Percentiles rank a stretch among this genome's conserved stretches.
Evolutionary conservation across 2,329 filamentous ascomycete species (phyloP).

Genomic region (Colletotrichum lupini): DNA sequence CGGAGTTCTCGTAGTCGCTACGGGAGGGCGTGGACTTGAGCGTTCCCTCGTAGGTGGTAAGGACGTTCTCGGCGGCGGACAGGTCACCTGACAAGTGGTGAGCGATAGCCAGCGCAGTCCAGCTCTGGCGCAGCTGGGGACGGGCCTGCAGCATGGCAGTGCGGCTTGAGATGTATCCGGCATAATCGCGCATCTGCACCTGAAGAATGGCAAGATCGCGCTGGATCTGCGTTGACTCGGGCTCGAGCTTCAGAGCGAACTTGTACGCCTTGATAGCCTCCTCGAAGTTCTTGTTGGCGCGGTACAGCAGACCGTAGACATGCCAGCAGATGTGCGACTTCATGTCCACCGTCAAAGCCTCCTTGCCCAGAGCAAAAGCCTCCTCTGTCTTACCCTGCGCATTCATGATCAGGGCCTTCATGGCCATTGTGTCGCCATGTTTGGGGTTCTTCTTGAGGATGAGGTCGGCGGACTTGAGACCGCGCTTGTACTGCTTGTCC

Average conservation of each 20-base stretch:
- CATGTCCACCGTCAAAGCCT: constrained; percentile 95
- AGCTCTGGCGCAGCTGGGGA: constrained; percentile 87
- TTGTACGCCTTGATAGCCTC: constrained; percentile 99
- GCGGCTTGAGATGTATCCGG: constrained; percentile 91
- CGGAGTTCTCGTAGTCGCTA: constrained; percentile 89
- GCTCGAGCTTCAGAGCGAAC: constrained; percentile 91
- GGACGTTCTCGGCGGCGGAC: constrained; percentile 86
- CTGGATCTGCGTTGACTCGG: constrained; percentile 94
- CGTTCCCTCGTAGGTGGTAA: constrained; percentile 93
- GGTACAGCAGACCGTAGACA: constrained; percentile 94
- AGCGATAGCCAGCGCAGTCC: constrained; percentile 96
- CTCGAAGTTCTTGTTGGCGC: constrained; percentile 96
- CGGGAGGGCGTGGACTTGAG: constrained; percentile 83
- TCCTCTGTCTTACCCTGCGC: constrained; percentile 92
- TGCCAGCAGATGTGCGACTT: constrained; percentile 99
- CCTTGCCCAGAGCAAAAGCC: constrained; percentile 92
- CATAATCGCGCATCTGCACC: constrained; percentile 95
- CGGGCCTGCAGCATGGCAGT: constrained; percentile 87
- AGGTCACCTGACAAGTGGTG: constrained; percentile 91
- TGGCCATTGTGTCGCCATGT: constrained; percentile 97
- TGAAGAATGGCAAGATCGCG: constrained; percentile 93
- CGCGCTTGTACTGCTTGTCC: constrained; percentile 96
- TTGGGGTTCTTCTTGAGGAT: constrained; percentile 94
- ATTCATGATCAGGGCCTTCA: constrained; percentile 98
- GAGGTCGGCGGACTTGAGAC: constrained; percentile 94